A percentile compares a stretch with the other conserved stretches of the same genome.
These are phyloP conservation scores for Rachicladosporium sp. DNA, from an alignment of 2,329 filamentous ascomycete genomes.

Conservation along the genomic window DNA sequence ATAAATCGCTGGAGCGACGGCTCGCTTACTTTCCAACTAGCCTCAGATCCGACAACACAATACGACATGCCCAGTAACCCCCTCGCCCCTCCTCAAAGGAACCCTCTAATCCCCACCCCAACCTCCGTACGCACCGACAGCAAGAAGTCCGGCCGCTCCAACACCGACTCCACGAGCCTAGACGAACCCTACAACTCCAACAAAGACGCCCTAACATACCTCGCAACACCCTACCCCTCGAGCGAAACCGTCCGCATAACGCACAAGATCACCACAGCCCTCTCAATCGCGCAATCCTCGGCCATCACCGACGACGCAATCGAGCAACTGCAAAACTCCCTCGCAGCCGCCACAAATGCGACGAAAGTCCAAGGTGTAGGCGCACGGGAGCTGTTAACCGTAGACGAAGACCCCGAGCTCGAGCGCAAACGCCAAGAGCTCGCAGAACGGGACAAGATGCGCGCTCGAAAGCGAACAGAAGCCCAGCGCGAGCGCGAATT, in stretches of 20 bases:
- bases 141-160: slow-evolving; percentile 21
- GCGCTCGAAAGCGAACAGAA: slow-evolving; percentile 47
- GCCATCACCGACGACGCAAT: slow-evolving; percentile 60
- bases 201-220: slow-evolving; percentile 64
- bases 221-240: slow-evolving; percentile 56
- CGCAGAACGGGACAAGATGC: slow-evolving; percentile 61
- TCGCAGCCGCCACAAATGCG: slow-evolving; percentile 51
- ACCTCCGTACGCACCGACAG: slow-evolving; percentile 21
- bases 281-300: slow-evolving; percentile 55
- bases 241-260: slow-evolving; percentile 59
- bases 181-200: slow-evolving; percentile 50
- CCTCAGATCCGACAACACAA: slow-evolving; percentile 53
- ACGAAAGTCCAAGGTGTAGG: slow-evolving; percentile 34
- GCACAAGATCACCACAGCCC: slow-evolving; percentile 63
- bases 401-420: slow-evolving; percentile 62
- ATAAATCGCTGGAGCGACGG: slow-evolving; percentile 71
- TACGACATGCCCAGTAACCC: slow-evolving; percentile 62
- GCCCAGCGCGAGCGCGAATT: slow-evolving; percentile 49
- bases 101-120: slow-evolving; percentile 38
- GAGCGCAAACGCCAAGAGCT: slow-evolving; percentile 61
- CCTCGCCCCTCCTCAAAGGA: slow-evolving; percentile 48
- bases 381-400: slow-evolving; percentile 53
- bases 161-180: slow-evolving; percentile 1
- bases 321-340: slow-evolving; percentile 52
- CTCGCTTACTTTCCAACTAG: slow-evolving; percentile 62